Evolutionary conservation across 2,329 filamentous ascomycete species (phyloP).

Genomic region (Aquanectria penicillioides): DNA sequence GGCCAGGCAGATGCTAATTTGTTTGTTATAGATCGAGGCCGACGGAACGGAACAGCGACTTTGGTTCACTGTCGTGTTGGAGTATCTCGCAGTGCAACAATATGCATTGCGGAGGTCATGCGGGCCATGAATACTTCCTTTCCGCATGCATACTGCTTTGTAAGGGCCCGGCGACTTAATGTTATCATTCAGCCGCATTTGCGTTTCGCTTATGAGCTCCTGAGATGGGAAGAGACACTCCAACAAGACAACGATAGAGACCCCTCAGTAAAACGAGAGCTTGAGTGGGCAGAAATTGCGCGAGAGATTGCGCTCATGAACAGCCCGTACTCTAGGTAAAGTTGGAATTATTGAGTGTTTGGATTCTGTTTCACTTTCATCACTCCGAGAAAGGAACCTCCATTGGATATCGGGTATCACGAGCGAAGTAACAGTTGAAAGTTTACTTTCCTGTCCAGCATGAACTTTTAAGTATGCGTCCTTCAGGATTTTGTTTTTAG

Average conservation of each 20-base stretch:
- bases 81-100: constrained; percentile 93
- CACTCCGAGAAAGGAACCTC: no score
- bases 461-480: no score
- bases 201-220: constrained; percentile 91
- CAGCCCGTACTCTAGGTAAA: constrained; percentile 81
- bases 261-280: constrained; percentile 70
- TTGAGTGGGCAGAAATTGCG: constrained; percentile 91
- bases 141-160: constrained; percentile 94
- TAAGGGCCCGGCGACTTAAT: constrained; percentile 89
- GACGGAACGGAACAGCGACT: constrained; percentile 80
- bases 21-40: constrained; percentile 75
- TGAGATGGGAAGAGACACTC: constrained; percentile 93
- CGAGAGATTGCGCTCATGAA: constrained; percentile 97
- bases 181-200: constrained; percentile 99
- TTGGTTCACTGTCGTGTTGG: constrained; percentile 97
- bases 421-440: not conserved
- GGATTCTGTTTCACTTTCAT: not conserved
- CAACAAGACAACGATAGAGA: constrained; percentile 60
- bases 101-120: constrained; percentile 99
- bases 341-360: not conserved
- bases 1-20: constrained; percentile 11
- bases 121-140: constrained; percentile 81
- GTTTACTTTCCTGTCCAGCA: not conserved
- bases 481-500: not conserved
- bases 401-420: not conserved